A percentile compares a stretch with the other conserved stretches of the same genome.
phyloP scores from a whole-genome alignment of 129 eudicot genomes.

The Deinandra increscens region DNA sequence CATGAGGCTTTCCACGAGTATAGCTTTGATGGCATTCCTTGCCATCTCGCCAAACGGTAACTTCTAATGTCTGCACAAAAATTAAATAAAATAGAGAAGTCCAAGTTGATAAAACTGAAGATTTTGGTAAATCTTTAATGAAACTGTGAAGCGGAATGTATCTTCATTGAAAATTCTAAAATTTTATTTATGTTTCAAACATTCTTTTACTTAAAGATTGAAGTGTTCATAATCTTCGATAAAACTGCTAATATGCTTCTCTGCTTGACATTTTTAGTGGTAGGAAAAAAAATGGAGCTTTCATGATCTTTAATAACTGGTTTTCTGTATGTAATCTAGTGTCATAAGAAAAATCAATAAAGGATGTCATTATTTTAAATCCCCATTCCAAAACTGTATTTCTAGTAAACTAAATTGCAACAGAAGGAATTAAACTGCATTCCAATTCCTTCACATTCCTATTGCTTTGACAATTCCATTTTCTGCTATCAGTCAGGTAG shows the following conservation, averaged over 20 bases:
- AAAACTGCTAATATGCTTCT: background rate
- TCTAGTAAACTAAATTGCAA: background rate
- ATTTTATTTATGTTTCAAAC: background rate
- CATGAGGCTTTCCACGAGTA: constrained; percentile 82
- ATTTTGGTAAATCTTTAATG: background rate
- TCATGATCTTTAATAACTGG: background rate
- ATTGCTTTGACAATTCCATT: background rate
- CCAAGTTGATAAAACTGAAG: background rate
- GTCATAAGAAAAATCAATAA: background rate
- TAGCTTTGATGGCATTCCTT: constrained; percentile 76
- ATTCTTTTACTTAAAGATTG: background rate
- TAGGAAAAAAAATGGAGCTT: background rate
- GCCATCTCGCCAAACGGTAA: constrained; percentile 92
- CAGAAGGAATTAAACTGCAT: background rate
- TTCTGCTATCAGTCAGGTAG: background rate
- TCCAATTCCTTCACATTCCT: background rate
- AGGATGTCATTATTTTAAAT: background rate
- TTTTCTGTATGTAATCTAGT: background rate
- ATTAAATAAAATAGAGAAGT: constrained; percentile 11
- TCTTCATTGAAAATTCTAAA: too few species aligned
- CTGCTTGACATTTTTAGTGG: background rate
- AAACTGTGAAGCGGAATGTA: background rate
- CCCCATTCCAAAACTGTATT: background rate
- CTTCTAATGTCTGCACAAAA: constrained; percentile 65
- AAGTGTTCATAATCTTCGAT: background rate